Evolutionary conservation across 169 alveolate species (phyloP).

Genomic region (Plasmodium gonderi): DNA sequence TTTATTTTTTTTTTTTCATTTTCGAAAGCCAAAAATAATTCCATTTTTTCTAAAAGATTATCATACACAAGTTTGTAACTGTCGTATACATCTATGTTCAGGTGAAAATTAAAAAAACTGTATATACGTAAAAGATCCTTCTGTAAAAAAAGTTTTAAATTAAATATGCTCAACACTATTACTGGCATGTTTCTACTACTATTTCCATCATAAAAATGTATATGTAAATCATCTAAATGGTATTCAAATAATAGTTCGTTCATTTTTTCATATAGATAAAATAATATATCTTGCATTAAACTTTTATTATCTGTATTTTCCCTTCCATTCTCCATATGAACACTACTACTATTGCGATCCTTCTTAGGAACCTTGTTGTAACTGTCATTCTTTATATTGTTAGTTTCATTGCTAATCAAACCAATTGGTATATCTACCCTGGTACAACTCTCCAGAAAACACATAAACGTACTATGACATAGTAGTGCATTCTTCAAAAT

Average conservation of each 20-base stretch:
- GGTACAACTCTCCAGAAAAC: constrained; percentile 11
- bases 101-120: constrained; percentile 26
- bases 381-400: too few relatives aligned
- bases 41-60: constrained; percentile 38
- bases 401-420: not conserved
- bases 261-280: constrained; percentile 4
- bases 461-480: constrained; percentile 15
- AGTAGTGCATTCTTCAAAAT: constrained; percentile 22
- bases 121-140: not conserved
- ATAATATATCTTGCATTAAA: not conserved
- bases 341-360: too few relatives aligned
- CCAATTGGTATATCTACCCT: not conserved
- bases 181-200: constrained; percentile 29
- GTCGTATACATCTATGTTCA: constrained; percentile 34
- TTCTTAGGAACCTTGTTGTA: too few relatives aligned
- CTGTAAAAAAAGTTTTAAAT: constrained; percentile 16
- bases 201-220: constrained; percentile 39
- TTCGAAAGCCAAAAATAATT: constrained; percentile 19
- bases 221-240: constrained; percentile 27
- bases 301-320: not conserved
- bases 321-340: too few relatives aligned
- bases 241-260: constrained; percentile 21
- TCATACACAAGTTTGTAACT: constrained; percentile 43
- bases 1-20: constrained; percentile 21
- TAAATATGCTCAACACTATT: constrained; percentile 25